Conservation (phyloP, 2,329 filamentous ascomycete genomes). For the Albophoma yamanashiensis region DNA sequence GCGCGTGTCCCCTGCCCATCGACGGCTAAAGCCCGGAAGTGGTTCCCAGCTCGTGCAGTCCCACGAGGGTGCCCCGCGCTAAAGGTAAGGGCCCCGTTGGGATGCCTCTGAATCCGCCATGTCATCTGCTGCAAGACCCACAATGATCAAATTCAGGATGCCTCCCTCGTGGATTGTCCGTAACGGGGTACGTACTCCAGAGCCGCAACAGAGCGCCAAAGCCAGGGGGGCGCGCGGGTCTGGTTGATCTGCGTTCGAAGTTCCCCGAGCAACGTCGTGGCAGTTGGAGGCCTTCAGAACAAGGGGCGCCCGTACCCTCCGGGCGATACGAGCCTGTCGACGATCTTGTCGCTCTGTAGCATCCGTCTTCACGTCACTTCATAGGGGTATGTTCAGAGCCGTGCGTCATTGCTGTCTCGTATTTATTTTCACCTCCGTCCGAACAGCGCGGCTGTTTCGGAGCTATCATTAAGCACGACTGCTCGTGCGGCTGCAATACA, state of each 20-base stretch:
- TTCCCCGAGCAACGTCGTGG: conserved; percentile 1
- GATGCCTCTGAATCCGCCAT: not conserved
- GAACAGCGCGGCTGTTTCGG: conserved; percentile 1
- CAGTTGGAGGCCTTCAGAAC: not conserved
- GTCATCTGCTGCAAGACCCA: not conserved
- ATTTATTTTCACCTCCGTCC: conserved; percentile 2
- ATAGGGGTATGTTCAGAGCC: not conserved
- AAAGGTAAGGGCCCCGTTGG: not conserved
- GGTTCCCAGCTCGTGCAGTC: not conserved
- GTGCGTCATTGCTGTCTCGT: not conserved
- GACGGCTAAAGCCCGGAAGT: not conserved
- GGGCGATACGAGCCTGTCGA: not conserved
- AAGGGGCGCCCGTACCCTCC: not conserved
- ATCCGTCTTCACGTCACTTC: not conserved
- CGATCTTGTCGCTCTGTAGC: not conserved
- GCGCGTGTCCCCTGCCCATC: not conserved
- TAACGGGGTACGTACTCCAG: not conserved
- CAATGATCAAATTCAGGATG: not conserved
- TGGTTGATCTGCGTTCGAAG: not conserved
- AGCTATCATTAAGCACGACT: conserved; percentile 14
- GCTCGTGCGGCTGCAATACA: conserved; percentile 1
- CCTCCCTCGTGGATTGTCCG: not conserved
- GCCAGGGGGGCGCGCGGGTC: not conserved
- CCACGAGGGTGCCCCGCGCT: not conserved
- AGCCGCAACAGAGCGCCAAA: not conserved